Evolutionary conservation across 257 asterid genomes (phyloP), one percentile per base, ranked within the genome.

Genomic region (Dorcoceras hygrometricum): DNA sequence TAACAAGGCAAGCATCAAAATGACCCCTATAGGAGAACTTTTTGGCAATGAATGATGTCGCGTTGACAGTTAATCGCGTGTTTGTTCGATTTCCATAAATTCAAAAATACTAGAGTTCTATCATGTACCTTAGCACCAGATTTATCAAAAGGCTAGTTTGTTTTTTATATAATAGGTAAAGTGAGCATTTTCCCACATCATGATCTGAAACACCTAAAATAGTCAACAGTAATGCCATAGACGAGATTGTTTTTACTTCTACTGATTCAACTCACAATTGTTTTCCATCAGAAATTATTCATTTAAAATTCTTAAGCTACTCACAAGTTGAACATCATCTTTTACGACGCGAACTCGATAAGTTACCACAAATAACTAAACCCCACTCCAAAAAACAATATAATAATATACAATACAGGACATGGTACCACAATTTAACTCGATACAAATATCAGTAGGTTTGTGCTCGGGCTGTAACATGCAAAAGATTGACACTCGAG

Each of bases 341-440:
- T 43, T 12, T 12, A 43, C 51, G 19, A 43, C 51, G 5, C n/a
- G n/a, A n/a, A n/a, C n/a, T 14, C 4, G 14, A 12, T 43, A 43
- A 12, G 19, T 12, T 43, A 43, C 51, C 51, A 43, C 51, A n/a
- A 43, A 43, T 2, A n/a, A 14, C 31, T 27, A 27, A 22, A 65
- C 50, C 69, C 32, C 51, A 22, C 1, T 28, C n/a, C n/a, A 43
- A n/a, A 18, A 65, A 18, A 46, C 22, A 18, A n/a, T n/a, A 29
- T 63, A 0, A 46, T 43, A 63, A 19, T n/a, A 27, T 43, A 63
- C 43, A 26, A 63, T n/a, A 28, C 7, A 46, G 39, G 25, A 26
- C 16, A 63, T 16, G 43, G 27, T 25, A 43, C 58, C 28, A 65
- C 60, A 65, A 54, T 57, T 53, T 53, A 34, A 26, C 31, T n/a